A percentile compares a stretch with the other conserved stretches of the same genome.
These are phyloP conservation scores for Amanita exitialis DNA, from an alignment of 768 basidiomycete genomes.

Conservation along the genomic window DNA sequence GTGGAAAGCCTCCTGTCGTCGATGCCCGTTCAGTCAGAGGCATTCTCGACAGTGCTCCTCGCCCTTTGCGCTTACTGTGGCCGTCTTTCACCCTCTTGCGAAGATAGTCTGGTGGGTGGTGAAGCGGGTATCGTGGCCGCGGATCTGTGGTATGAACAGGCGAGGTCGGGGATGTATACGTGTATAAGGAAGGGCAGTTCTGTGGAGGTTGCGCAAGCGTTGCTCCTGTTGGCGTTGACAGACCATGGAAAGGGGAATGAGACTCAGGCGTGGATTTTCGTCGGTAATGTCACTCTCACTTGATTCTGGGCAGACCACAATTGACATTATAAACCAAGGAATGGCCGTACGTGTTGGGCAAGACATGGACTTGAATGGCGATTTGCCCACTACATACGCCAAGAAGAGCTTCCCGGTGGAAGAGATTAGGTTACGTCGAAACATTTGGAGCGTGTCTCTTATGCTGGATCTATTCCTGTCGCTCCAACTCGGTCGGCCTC, in stretches of 20 bases:
- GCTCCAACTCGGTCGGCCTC: conserved; percentile 18
- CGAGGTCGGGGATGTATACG: conserved; percentile 8
- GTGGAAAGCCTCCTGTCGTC: conserved; percentile 9
- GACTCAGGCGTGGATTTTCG: conserved; percentile 17
- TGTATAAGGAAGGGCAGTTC: conserved; percentile 9
- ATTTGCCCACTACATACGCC: neutral
- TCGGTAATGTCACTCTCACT: conserved; percentile 10
- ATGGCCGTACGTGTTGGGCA: conserved; percentile 15
- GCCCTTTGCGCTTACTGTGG: conserved; percentile 20
- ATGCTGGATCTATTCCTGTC: conserved; percentile 19
- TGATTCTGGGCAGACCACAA: neutral
- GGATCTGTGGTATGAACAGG: conserved; percentile 18
- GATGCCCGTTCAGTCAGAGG: conserved; percentile 8
- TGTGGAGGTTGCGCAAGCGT: conserved; percentile 16
- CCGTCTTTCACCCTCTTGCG: conserved; percentile 11
- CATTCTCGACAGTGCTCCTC: conserved; percentile 13
- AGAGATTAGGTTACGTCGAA: conserved; percentile 11
- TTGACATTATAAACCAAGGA: conserved; percentile 2
- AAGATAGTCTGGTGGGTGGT: conserved; percentile 5
- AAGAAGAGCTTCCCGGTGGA: conserved; percentile 2
- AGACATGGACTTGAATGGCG: conserved; percentile 13
- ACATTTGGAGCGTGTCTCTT: conserved; percentile 16
- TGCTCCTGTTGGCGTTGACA: conserved; percentile 15
- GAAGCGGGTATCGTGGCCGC: conserved; percentile 15
- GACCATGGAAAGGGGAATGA: conserved; percentile 20